A percentile compares a stretch with the other conserved stretches of the same genome.
Evolutionary conservation across 495 filamentous ascomycete species (phyloP).

Genomic region (Venustampulla echinocandica): DNA sequence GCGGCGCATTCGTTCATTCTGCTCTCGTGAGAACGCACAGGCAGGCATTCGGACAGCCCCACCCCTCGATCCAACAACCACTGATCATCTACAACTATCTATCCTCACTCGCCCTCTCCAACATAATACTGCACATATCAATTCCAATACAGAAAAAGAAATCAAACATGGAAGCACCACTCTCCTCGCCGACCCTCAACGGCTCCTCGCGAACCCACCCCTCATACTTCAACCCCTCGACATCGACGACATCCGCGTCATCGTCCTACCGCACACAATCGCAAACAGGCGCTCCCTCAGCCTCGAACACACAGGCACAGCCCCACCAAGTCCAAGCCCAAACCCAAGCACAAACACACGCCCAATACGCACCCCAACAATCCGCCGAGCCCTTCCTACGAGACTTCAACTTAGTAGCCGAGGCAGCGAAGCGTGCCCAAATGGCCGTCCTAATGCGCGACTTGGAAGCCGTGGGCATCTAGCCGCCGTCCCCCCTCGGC

Average conservation of each 20-base stretch:
- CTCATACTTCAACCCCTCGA: conserved; percentile 12
- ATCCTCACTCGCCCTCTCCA: not conserved
- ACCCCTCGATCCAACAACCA: too few relatives aligned
- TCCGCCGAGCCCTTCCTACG: conserved; percentile 53
- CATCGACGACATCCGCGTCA: not conserved
- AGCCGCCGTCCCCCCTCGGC: too few relatives aligned
- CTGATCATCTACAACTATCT: not conserved
- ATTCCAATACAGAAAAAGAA: not conserved
- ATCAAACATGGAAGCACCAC: conserved; percentile 19
- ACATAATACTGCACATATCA: not conserved
- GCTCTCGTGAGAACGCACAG: too few relatives aligned
- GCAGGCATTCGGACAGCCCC: too few relatives aligned
- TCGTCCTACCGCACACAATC: too few relatives aligned
- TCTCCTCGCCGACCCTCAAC: conserved; percentile 18
- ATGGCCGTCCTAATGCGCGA: conserved; percentile 81
- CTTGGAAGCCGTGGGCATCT: conserved; percentile 58
- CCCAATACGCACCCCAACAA: conserved; percentile 3
- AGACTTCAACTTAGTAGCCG: conserved; percentile 82
- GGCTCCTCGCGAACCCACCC: conserved; percentile 9
- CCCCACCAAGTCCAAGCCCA: conserved; percentile 5
- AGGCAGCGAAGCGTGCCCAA: conserved; percentile 88
- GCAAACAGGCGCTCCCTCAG: conserved; percentile 3
- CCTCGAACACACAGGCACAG: not conserved
- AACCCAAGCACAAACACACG: not conserved
- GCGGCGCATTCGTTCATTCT: too few relatives aligned